Percentiles rank a stretch among this genome's conserved stretches.
Evolutionary conservation across 75 land plant genomes (phyloP).

Genomic region (Cryptomeria japonica): DNA sequence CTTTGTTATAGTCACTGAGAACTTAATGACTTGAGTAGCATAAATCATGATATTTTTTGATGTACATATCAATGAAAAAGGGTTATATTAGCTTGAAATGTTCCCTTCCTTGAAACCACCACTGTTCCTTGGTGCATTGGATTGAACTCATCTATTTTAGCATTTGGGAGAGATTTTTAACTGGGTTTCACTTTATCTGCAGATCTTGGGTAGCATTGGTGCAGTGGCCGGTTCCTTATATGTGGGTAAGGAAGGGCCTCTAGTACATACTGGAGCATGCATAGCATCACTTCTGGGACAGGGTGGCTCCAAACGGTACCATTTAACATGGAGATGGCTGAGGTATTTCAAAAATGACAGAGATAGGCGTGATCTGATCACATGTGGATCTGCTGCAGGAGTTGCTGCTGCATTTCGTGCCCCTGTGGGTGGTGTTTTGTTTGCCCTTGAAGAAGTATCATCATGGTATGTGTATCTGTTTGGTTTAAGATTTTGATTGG

Average conservation of each 20-base stretch:
- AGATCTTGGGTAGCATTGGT: conserved; percentile 66
- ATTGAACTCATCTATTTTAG: neutral
- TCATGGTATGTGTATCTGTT: conserved; percentile 46
- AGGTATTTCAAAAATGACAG: conserved; percentile 70
- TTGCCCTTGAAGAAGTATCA: conserved; percentile 79
- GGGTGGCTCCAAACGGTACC: conserved; percentile 66
- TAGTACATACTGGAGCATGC: conserved; percentile 78
- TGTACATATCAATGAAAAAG: neutral
- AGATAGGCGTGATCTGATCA: conserved; percentile 71
- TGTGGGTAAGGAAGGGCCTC: conserved; percentile 74
- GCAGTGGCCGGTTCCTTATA: conserved; percentile 67
- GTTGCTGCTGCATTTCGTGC: conserved; percentile 84
- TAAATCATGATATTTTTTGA: neutral
- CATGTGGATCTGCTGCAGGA: conserved; percentile 82
- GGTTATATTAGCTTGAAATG: neutral
- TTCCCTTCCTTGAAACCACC: neutral
- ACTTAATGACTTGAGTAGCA: neutral
- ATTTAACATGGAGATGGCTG: conserved; percentile 72
- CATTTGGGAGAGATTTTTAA: neutral
- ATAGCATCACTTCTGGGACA: conserved; percentile 71
- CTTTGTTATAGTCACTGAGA: neutral
- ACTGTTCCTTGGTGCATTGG: neutral
- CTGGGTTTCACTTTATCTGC: conserved; percentile 5
- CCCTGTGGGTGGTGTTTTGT: conserved; percentile 82
- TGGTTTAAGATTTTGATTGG: neutral